Conservation (phyloP, 352 stramenopile species). For the Phytophthora gonapodyides region DNA sequence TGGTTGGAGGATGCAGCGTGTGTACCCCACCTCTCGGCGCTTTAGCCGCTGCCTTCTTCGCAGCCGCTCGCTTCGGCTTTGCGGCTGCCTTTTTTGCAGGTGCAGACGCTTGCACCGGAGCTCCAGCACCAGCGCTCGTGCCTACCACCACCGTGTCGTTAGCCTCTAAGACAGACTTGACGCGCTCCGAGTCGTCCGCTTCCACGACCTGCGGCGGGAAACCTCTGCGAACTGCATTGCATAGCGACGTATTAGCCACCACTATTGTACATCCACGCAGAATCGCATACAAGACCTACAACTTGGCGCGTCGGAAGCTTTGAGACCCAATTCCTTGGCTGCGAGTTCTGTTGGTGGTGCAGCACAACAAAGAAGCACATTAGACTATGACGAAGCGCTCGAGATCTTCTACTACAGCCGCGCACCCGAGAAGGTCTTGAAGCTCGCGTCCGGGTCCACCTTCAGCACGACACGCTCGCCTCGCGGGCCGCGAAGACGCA, state of each 20-base stretch:
- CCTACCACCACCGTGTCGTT: slow-evolving; percentile 80
- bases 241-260: background rate
- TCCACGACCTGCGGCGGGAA: slow-evolving; percentile 62
- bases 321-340: slow-evolving; percentile 48
- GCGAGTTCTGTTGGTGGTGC: slow-evolving; percentile 38
- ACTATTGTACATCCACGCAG: background rate
- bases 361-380: slow-evolving; percentile 2
- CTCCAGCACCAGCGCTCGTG: slow-evolving; percentile 11
- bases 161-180: slow-evolving; percentile 58
- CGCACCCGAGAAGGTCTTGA: slow-evolving; percentile 59
- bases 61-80: slow-evolving; percentile 21
- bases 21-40: slow-evolving; percentile 46
- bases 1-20: slow-evolving; percentile 41
- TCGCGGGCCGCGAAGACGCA: slow-evolving; percentile 64
- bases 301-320: slow-evolving; percentile 43
- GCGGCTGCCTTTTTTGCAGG: slow-evolving; percentile 1
- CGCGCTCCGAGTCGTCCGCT: slow-evolving; percentile 36
- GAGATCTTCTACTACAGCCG: slow-evolving; percentile 12
- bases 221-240: slow-evolving; percentile 56
- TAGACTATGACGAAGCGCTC: background rate
- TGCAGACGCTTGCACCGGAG: slow-evolving; percentile 17
- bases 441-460: slow-evolving; percentile 39
- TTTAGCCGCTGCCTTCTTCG: slow-evolving; percentile 32
- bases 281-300: slow-evolving; percentile 37
- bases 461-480: slow-evolving; percentile 61